phyloP scores from a whole-genome alignment of 371 early-diverging fungal species.

The Amoeboaphelidium occidentale region DNA sequence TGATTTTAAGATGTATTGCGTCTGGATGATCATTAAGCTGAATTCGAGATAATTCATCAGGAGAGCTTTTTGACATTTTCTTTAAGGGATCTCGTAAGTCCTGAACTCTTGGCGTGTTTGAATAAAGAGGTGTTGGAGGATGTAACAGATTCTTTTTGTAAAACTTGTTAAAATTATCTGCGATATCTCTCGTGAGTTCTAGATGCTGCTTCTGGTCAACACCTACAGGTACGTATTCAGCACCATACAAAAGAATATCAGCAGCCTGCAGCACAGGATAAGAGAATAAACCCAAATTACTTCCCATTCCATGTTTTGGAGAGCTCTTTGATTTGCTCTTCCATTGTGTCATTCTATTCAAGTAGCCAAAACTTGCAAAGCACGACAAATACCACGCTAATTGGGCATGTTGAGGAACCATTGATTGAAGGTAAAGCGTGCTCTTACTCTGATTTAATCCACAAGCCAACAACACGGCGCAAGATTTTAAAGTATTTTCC shows the following conservation, averaged over 20 bases:
- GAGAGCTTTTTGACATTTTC: conserved; percentile 87
- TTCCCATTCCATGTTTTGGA: conserved; percentile 18
- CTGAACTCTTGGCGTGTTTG: conserved; percentile 45
- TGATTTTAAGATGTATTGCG: conserved; percentile 36
- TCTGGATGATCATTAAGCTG: conserved; percentile 42
- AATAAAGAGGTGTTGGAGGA: neutral
- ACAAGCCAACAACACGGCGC: conserved; percentile 48
- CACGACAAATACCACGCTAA: conserved; percentile 66
- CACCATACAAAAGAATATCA: conserved; percentile 69
- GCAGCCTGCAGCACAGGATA: conserved; percentile 86
- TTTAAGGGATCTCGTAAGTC: conserved; percentile 41
- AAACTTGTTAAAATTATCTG: conserved; percentile 33
- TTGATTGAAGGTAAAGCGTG: conserved; percentile 55
- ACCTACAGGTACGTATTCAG: conserved; percentile 76
- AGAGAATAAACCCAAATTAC: conserved; percentile 42
- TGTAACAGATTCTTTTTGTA: conserved; percentile 13
- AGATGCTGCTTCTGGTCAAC: conserved; percentile 82
- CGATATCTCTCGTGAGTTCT: conserved; percentile 55
- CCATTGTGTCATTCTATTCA: conserved; percentile 90
- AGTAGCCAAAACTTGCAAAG: conserved; percentile 58
- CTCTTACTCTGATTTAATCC: conserved; percentile 55
- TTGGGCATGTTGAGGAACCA: conserved; percentile 47
- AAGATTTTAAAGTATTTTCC: conserved; percentile 35
- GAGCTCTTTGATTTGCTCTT: conserved; percentile 28
- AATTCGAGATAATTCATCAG: conserved; percentile 39